Base-by-base conservation (phyloP, 768 basidiomycete genomes). In the Infundibulicybe gibba region DNA sequence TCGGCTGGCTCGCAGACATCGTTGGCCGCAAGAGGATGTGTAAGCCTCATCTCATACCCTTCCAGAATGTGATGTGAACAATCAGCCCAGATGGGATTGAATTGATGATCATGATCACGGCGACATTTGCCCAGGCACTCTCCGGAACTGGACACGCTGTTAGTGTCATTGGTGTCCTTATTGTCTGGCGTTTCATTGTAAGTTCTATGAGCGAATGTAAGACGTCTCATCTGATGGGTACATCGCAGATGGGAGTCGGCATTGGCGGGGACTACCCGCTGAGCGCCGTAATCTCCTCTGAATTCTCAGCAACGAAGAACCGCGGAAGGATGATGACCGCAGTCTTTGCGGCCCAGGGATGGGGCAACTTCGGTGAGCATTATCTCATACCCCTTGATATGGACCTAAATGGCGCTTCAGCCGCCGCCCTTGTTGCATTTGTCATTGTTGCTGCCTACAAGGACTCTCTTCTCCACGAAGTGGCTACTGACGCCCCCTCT, bases 241-340 rank as follows among this genome's bases (percentile, higher is more conserved):
- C 11, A 19, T 30, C 0, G 2, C 38, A 79, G 83, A 81, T 81
- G 78, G 89, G 89, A 0, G 62, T 92, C 2, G 91, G 92, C 5
- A 88, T 94, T 14, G 92, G 91, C 4, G 92, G 92, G 14, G 92
- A 94, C 56, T 94, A 94, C 60, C 92, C 92, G 5, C 62, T 94
- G 0, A 81, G 78, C 43, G 87, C 92, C 14, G 85, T 91, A 57
- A 94, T 94, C 57, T 83, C 91, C 3, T 91, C 88, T 30, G 92
- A 95, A 60, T 95, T 94, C 54, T 85, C 92, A 1, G 75, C 88
- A 0, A 86, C 83, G 14, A 77, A 77, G 37, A 80, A 74, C 40
- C 81, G 92, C 54, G 92, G 92, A 40, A 76, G 91, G 17, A 81
- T 95, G 65, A 93, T 95, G 90, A 85, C 86, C 1, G 88, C 86